Conservation (phyloP, 192 early-diverging fungal genomes). For the Podila clonocystis region DNA sequence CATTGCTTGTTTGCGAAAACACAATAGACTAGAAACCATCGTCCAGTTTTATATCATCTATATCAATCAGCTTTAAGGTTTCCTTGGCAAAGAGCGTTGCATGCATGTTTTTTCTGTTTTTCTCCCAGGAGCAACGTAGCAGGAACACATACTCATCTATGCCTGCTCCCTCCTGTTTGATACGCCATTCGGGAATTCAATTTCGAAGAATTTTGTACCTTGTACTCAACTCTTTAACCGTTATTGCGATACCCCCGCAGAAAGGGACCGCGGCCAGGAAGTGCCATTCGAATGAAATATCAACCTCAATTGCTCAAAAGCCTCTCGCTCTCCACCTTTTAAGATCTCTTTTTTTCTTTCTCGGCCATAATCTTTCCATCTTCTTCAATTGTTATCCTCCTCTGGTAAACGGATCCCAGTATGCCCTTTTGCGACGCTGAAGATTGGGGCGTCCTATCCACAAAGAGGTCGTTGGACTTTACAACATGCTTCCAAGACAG, state of each 20-base stretch:
- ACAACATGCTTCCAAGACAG: conserved; percentile 7
- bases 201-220: conserved; percentile 1
- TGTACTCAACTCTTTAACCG: conserved; percentile 1
- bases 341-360: conserved; percentile 6
- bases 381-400: conserved; percentile 8
- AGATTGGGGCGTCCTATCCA: conserved; percentile 5
- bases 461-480: conserved; percentile 9
- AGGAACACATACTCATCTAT: not conserved
- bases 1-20: conserved; percentile 1
- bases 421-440: conserved; percentile 8
- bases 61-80: conserved; percentile 4
- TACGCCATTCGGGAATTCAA: too few species aligned
- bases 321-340: conserved; percentile 4
- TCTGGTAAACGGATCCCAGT: conserved; percentile 1
- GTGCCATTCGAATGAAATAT: conserved; percentile 10
- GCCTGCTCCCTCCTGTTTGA: too few species aligned
- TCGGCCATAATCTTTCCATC: conserved; percentile 2
- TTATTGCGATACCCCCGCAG: conserved; percentile 6
- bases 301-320: not conserved
- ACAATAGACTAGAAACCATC: conserved; percentile 3
- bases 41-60: conserved; percentile 5
- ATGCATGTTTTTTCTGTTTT: conserved; percentile 5
- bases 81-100: conserved; percentile 5
- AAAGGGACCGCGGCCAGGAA: conserved; percentile 6
- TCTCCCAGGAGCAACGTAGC: conserved; percentile 4